phyloP scores from a whole-genome alignment of 352 stramenopile species.

The Pythium insidiosum region DNA sequence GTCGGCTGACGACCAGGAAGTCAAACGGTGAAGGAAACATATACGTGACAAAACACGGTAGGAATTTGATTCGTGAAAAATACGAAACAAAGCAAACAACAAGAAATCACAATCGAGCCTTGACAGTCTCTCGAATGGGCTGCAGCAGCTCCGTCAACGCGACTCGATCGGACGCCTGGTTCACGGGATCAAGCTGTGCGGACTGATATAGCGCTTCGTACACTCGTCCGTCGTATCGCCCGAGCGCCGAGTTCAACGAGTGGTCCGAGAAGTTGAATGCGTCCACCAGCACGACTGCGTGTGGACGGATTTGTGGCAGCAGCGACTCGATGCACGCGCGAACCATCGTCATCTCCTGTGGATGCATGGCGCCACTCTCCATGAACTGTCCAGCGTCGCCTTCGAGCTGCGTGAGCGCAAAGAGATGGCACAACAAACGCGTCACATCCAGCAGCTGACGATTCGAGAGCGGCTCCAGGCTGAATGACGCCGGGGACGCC shows the following conservation, averaged over 20 bases:
- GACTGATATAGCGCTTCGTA: constrained; percentile 64
- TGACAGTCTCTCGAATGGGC: constrained; percentile 39
- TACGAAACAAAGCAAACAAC: neutral
- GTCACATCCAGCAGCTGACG: constrained; percentile 26
- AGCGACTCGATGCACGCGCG: constrained; percentile 42
- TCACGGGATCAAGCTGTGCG: constrained; percentile 54
- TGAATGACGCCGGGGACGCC: constrained; percentile 18
- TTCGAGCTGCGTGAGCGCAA: constrained; percentile 72
- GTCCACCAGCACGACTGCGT: constrained; percentile 70
- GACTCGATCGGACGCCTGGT: constrained; percentile 49
- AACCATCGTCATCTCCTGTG: constrained; percentile 34
- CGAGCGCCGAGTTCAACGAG: constrained; percentile 62
- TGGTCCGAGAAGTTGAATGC: constrained; percentile 78
- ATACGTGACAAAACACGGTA: neutral
- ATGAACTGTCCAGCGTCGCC: constrained; percentile 51
- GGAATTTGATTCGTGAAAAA: neutral
- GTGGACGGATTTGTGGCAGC: constrained; percentile 36
- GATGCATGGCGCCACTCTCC: constrained; percentile 40
- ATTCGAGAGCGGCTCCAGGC: constrained; percentile 18
- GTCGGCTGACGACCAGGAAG: neutral
- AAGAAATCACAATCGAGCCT: neutral
- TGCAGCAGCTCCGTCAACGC: constrained; percentile 49
- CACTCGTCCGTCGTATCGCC: constrained; percentile 61
- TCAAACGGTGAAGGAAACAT: neutral
- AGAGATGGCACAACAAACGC: constrained; percentile 52